Evolutionary conservation across 768 basidiomycete genomes (phyloP).

Genomic region (Mycena vulgaris): DNA sequence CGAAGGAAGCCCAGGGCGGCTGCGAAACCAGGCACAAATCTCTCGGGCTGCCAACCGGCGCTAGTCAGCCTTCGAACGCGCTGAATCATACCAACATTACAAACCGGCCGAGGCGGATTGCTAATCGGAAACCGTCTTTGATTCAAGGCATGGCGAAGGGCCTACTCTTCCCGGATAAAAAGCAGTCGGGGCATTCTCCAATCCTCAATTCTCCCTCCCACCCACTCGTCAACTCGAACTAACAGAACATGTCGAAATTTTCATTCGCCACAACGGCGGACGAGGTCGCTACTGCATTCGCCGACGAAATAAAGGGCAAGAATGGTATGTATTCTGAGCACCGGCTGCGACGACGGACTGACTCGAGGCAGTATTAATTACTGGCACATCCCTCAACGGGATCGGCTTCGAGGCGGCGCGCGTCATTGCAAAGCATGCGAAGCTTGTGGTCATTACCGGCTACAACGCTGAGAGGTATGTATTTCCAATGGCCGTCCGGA

Average conservation of each 20-base stretch:
- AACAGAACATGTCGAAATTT: neutral
- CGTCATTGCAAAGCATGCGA: constrained; percentile 8
- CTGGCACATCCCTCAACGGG: constrained; percentile 2
- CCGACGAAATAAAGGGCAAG: constrained; percentile 2
- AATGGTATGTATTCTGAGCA: neutral
- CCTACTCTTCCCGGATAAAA: too few species aligned
- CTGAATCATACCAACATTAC: too few species aligned
- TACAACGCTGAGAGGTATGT: neutral
- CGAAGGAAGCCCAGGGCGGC: too few species aligned
- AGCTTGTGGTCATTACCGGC: neutral
- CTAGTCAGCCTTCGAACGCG: too few species aligned
- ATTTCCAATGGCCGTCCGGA: too few species aligned
- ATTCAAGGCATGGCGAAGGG: too few species aligned
- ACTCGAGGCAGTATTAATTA: neutral
- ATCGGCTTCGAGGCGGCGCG: constrained; percentile 8
- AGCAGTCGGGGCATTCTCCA: too few species aligned
- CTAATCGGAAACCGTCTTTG: too few species aligned
- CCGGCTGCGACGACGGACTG: neutral
- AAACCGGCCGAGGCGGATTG: too few species aligned
- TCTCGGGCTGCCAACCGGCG: too few species aligned
- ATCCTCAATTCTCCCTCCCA: too few species aligned
- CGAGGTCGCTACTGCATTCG: neutral
- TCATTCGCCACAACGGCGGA: constrained; percentile 1
- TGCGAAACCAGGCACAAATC: too few species aligned
- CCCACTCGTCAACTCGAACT: neutral